Conservation (phyloP, 441 rosid species). For the Brassica balearica region DNA sequence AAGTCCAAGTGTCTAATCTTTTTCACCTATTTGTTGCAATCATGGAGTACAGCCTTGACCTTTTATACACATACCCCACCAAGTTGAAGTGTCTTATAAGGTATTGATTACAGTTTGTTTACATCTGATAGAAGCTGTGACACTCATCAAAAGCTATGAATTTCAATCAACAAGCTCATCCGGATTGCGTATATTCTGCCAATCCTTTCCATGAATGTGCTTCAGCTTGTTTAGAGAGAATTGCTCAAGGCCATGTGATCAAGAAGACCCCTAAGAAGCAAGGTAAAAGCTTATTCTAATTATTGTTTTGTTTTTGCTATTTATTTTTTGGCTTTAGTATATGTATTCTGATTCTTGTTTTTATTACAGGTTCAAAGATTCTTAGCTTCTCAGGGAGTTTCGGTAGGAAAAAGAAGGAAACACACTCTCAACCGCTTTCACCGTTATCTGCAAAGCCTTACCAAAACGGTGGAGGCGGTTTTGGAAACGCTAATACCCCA, state of each 20-base stretch:
- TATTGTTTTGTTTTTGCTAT: too few relatives aligned
- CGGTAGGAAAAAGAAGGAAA: slow-evolving; percentile 68
- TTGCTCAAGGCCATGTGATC: slow-evolving; percentile 55
- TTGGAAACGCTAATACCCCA: slow-evolving; percentile 35
- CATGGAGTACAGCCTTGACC: slow-evolving; percentile 28
- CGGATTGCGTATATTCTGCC: slow-evolving; percentile 63
- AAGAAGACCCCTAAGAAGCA: slow-evolving; percentile 57
- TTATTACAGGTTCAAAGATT: slow-evolving; percentile 57
- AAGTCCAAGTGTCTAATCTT: slow-evolving; percentile 25
- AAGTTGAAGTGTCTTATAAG: neutral
- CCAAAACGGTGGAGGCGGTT: slow-evolving; percentile 38
- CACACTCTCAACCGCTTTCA: slow-evolving; percentile 47
- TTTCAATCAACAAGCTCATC: slow-evolving; percentile 54
- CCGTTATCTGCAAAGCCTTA: slow-evolving; percentile 21
- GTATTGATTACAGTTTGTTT: slow-evolving; percentile 17
- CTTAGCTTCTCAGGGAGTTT: slow-evolving; percentile 61
- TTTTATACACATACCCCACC: neutral
- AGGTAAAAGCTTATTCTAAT: slow-evolving; percentile 18
- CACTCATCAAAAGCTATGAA: slow-evolving; percentile 32
- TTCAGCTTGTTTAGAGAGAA: slow-evolving; percentile 65
- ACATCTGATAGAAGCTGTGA: neutral
- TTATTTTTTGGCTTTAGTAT: too few relatives aligned
- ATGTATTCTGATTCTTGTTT: slow-evolving; percentile 27
- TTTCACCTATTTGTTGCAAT: slow-evolving; percentile 24
- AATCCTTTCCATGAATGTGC: slow-evolving; percentile 94